These are phyloP conservation scores for Boletales sp. DNA, from an alignment of 768 basidiomycete species.

Conservation along the genomic window DNA sequence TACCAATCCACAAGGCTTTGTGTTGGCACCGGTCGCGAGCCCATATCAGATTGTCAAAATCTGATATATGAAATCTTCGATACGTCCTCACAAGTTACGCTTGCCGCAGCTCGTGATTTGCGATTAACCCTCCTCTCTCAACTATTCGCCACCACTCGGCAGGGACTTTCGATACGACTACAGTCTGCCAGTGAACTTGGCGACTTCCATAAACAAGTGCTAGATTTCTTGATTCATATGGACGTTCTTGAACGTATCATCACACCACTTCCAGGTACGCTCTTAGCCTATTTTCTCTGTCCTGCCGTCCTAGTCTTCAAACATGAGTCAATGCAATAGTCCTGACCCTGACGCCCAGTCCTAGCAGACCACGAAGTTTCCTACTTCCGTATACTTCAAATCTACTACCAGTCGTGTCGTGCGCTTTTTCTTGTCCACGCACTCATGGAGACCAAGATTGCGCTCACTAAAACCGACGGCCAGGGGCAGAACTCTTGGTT, in stretches of 20 bases:
- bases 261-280: slow-evolving; percentile 36
- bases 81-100: slow-evolving; percentile 20
- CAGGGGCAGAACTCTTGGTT: slow-evolving; percentile 28
- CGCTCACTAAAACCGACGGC: slow-evolving; percentile 13
- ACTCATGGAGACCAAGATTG: slow-evolving; percentile 24
- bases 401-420: slow-evolving; percentile 40
- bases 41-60: slow-evolving; percentile 33
- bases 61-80: slow-evolving; percentile 31
- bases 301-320: neutral
- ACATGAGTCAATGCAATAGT: slow-evolving; percentile 1
- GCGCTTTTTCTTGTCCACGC: slow-evolving; percentile 37
- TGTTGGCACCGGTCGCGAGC: slow-evolving; percentile 39
- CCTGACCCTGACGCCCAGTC: slow-evolving; percentile 33
- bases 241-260: slow-evolving; percentile 37
- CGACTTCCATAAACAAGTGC: slow-evolving; percentile 34
- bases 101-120: slow-evolving; percentile 29
- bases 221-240: slow-evolving; percentile 31
- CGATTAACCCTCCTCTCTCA: slow-evolving; percentile 37
- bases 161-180: slow-evolving; percentile 31
- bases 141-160: slow-evolving; percentile 31
- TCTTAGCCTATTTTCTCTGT: neutral
- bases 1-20: slow-evolving; percentile 33
- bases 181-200: slow-evolving; percentile 24
- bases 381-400: slow-evolving; percentile 38
- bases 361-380: slow-evolving; percentile 40